Evolutionary conservation across 768 basidiomycete genomes (phyloP).

Genomic region (Xerocomellus dryophilus): DNA sequence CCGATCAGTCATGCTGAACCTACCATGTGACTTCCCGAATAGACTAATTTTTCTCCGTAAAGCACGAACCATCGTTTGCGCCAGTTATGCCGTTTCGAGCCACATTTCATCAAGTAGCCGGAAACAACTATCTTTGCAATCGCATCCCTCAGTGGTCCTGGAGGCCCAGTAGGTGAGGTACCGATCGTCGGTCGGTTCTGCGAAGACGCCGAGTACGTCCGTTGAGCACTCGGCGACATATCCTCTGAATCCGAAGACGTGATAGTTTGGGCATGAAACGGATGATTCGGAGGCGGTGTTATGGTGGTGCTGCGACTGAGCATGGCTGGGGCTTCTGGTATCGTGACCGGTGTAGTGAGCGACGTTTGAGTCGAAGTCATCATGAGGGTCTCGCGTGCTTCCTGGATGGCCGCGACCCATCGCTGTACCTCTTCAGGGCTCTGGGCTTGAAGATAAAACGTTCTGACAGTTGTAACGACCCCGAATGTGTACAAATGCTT

Average conservation of each 20-base stretch:
- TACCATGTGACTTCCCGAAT: constrained; percentile 95
- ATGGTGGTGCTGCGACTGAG: constrained; percentile 33
- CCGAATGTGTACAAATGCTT: constrained; percentile 87
- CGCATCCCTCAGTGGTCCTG: constrained; percentile 46
- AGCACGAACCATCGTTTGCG: constrained; percentile 96
- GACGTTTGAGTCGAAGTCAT: constrained; percentile 61
- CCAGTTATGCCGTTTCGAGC: constrained; percentile 91
- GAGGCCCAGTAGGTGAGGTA: constrained; percentile 44
- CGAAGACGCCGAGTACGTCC: constrained; percentile 43
- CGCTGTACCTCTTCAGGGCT: constrained; percentile 66
- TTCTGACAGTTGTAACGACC: constrained; percentile 84
- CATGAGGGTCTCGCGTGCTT: constrained; percentile 62
- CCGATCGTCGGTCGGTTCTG: constrained; percentile 41
- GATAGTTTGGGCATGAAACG: constrained; percentile 43
- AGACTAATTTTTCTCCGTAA: constrained; percentile 83
- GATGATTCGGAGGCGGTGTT: constrained; percentile 47
- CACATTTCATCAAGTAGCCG: constrained; percentile 96
- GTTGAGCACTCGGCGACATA: constrained; percentile 46
- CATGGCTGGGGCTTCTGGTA: constrained; percentile 37
- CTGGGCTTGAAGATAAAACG: constrained; percentile 87
- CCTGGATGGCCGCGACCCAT: constrained; percentile 85
- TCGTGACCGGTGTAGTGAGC: constrained; percentile 49
- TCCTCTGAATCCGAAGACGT: constrained; percentile 84
- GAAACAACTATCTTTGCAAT: constrained; percentile 73
- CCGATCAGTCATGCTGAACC: constrained; percentile 30